A percentile compares a stretch with the other conserved stretches of the same genome.
phyloP scores from a whole-genome alignment of 129 eudicot genomes.

The Lactuca saligna region DNA sequence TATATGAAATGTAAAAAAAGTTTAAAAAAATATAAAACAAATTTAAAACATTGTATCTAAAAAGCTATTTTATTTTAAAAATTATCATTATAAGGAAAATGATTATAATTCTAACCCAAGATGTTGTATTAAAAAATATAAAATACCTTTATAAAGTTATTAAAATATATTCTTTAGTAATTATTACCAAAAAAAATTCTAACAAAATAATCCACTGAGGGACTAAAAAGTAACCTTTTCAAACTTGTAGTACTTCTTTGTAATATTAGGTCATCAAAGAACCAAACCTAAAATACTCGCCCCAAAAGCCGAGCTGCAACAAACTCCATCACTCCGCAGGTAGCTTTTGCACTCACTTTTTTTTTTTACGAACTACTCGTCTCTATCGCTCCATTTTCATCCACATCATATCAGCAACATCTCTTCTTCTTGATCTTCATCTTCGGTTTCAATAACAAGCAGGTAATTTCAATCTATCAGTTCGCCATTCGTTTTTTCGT shows the following conservation, averaged over 20 bases:
- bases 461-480: conserved; percentile 11
- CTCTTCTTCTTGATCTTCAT: conserved; percentile 10
- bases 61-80: too few relatives aligned
- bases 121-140: too few relatives aligned
- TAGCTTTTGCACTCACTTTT: conserved; percentile 16
- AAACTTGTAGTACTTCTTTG: neutral
- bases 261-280: neutral
- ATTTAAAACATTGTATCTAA: too few relatives aligned
- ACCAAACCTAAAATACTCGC: conserved; percentile 25
- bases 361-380: conserved; percentile 11
- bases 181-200: too few relatives aligned
- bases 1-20: too few relatives aligned
- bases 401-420: conserved; percentile 12
- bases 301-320: conserved; percentile 24
- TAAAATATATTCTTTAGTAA: too few relatives aligned
- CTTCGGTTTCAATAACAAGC: neutral
- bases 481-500: conserved; percentile 2
- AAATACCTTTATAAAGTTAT: too few relatives aligned
- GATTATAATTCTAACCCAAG: too few relatives aligned
- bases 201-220: neutral
- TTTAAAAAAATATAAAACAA: too few relatives aligned
- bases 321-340: conserved; percentile 19
- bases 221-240: neutral
- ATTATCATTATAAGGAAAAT: too few relatives aligned
- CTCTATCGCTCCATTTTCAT: conserved; percentile 19